phyloP scores from a whole-genome alignment of 148 eudicot genomes.

The Cornus florida region DNA sequence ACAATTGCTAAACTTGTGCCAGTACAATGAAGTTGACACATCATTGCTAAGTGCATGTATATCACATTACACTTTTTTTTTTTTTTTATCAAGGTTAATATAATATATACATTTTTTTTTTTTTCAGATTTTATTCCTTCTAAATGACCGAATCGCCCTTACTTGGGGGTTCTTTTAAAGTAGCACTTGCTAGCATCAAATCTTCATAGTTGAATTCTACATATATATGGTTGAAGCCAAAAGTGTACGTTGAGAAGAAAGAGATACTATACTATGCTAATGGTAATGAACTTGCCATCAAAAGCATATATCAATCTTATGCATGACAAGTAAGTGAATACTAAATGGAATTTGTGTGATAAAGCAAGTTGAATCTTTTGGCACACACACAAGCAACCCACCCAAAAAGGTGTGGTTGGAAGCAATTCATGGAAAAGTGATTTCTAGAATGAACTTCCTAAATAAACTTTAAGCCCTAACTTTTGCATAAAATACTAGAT shows the following conservation, averaged over 20 bases:
- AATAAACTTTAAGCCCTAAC: neutral
- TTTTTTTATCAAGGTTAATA: too few species aligned
- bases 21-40: too few species aligned
- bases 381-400: neutral
- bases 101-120: too few species aligned
- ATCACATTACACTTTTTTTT: too few species aligned
- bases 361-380: neutral
- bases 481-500: neutral
- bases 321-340: neutral
- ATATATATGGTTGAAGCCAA: too few species aligned
- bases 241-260: too few species aligned
- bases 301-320: neutral
- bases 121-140: too few species aligned
- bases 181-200: neutral
- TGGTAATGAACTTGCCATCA: too few species aligned
- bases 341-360: neutral
- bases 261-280: neutral
- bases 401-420: conserved; percentile 9
- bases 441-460: conserved; percentile 18
- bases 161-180: neutral
- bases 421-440: conserved; percentile 23
- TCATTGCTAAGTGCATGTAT: too few species aligned
- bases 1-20: too few species aligned
- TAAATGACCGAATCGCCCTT: neutral
- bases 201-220: neutral